Conservation (phyloP, 169 alveolate genomes). For the Plasmodium malariae region DNA sequence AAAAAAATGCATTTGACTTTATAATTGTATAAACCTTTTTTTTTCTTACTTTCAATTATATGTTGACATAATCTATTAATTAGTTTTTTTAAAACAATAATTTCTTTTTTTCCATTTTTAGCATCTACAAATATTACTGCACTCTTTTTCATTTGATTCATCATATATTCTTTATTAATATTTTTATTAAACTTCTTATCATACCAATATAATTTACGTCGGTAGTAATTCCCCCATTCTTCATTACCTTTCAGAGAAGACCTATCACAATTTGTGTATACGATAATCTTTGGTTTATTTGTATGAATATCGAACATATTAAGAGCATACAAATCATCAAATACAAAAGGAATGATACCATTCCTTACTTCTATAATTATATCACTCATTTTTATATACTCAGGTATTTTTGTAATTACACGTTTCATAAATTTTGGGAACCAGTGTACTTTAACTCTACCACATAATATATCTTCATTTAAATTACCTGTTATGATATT, state of each 20-base stretch:
- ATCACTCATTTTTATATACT: slow-evolving; percentile 81
- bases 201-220: slow-evolving; percentile 77
- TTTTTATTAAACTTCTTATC: slow-evolving; percentile 79
- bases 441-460: slow-evolving; percentile 79
- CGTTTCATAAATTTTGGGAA: slow-evolving; percentile 84
- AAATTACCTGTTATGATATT: slow-evolving; percentile 58
- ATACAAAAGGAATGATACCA: slow-evolving; percentile 84
- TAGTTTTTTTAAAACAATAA: slow-evolving; percentile 80
- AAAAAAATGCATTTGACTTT: slow-evolving; percentile 85
- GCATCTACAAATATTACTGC: slow-evolving; percentile 85
- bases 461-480: slow-evolving; percentile 50
- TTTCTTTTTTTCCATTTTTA: slow-evolving; percentile 79
- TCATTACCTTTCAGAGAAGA: slow-evolving; percentile 79
- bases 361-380: slow-evolving; percentile 84
- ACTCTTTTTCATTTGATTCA: slow-evolving; percentile 77
- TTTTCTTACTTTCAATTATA: slow-evolving; percentile 76
- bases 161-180: slow-evolving; percentile 63
- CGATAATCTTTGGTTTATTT: slow-evolving; percentile 81
- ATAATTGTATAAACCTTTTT: slow-evolving; percentile 79
- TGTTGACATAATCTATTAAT: slow-evolving; percentile 79
- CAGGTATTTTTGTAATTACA: slow-evolving; percentile 78
- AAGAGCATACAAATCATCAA: slow-evolving; percentile 79
- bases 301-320: slow-evolving; percentile 81
- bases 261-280: slow-evolving; percentile 83
- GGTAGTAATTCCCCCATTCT: slow-evolving; percentile 86